Conservation (phyloP, 2,329 filamentous ascomycete species). For the Colletotrichum sublineola region DNA sequence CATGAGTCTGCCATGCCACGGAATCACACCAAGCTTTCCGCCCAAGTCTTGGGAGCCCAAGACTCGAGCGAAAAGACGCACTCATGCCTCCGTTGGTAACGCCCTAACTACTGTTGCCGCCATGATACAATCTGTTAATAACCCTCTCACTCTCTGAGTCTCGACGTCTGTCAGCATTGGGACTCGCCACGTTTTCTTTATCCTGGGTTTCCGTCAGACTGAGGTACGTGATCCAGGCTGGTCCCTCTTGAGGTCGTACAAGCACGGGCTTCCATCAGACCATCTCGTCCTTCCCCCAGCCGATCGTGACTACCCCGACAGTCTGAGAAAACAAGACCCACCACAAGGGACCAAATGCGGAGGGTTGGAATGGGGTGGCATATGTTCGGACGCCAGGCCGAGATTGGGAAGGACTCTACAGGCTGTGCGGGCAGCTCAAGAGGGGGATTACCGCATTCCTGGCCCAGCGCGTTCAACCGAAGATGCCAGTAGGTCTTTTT, state of each 20-base stretch:
- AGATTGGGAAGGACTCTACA: constrained; percentile 38
- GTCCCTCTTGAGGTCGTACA: no score
- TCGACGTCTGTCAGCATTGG: neutral
- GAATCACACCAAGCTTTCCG: constrained; percentile 38
- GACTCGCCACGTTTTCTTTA: constrained; percentile 20
- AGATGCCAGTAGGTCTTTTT: constrained; percentile 36
- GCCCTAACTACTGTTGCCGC: neutral
- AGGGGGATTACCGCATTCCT: constrained; percentile 35
- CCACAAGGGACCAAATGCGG: constrained; percentile 29
- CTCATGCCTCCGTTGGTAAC: constrained; percentile 13
- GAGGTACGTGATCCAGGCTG: no score
- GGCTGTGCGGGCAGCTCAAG: constrained; percentile 24
- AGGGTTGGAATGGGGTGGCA: constrained; percentile 36
- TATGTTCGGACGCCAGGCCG: constrained; percentile 32
- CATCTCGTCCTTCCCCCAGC: constrained; percentile 28
- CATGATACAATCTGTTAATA: neutral
- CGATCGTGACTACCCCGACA: constrained; percentile 27
- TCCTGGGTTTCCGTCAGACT: constrained; percentile 14
- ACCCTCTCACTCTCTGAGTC: neutral
- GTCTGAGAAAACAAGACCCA: constrained; percentile 20
- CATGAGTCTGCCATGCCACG: constrained; percentile 20
- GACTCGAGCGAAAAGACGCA: constrained; percentile 8
- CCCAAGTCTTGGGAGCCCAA: constrained; percentile 16
- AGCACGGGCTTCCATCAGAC: constrained; percentile 8
- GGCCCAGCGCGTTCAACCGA: constrained; percentile 29